Evolutionary conservation across 768 basidiomycete genomes (phyloP), one percentile per base, ranked within the genome.

Genomic region (Clitopilus hobsonii): DNA sequence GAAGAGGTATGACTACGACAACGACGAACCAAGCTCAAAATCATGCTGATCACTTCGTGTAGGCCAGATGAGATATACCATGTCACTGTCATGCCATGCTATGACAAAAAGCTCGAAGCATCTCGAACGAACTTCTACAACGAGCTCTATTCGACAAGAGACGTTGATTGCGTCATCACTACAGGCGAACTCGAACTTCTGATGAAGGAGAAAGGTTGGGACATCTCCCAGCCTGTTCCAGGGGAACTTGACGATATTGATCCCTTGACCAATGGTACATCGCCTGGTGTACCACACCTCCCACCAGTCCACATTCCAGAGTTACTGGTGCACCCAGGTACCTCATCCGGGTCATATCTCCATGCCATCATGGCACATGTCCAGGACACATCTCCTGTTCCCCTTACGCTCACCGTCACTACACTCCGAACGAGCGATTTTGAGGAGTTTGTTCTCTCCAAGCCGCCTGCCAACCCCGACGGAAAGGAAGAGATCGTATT

Each of bases 61-160:
- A 95, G 91, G 32, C 93, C 94, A 0, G 77, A 91, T 63, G 78
- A 91, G 61, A 82, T 99, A 45, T 99, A 98, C 66, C 97, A 99
- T 64, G 94, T 98, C 52, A 82, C 93, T 0, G 94, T 98, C 51
- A 98, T 98, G 95, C 96, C 97, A 0, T 99, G 97, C 70, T 98
- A 98, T 71, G 97, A 99, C 79, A 98, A 98, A 74, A 99, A 99
- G 67, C 84, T 99, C 14, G 97, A 99, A 71, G 97, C 97, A 0
- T 98, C 95, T 7, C 82, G 97, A 24, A 82, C 86, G 48, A 95
- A 99, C 65, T 99, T 98, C 66, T 93, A 92, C 66, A 85, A 86
- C 58, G 86, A 88, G 6, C 61, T 81, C 1, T 88, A 92, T 69
- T 77, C 86, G 32, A 94, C 93, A 8, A 78, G 95, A 53, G 96